These are phyloP conservation scores for Aquilaria yunnanensis DNA, from an alignment of 345 rosid species.

Conservation along the genomic window DNA sequence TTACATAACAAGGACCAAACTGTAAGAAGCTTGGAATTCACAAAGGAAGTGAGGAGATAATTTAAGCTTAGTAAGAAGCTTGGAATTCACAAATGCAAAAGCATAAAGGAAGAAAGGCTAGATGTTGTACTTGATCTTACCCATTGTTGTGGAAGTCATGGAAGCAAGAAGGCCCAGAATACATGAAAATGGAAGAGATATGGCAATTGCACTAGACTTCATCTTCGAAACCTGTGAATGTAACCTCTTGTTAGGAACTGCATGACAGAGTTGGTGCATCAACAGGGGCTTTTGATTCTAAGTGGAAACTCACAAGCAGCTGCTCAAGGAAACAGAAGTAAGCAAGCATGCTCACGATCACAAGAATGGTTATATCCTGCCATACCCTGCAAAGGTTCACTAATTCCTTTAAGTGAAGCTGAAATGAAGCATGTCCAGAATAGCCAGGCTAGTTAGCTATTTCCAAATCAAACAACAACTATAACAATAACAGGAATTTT, in stretches of 20 bases:
- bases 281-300: neutral
- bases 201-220: constrained; percentile 83
- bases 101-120: neutral
- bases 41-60: too few species aligned
- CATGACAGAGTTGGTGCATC: neutral
- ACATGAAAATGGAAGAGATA: constrained; percentile 94
- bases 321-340: constrained; percentile 97
- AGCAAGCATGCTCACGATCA: constrained; percentile 95
- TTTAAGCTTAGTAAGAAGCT: constrained; percentile 8
- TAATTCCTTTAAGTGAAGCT: neutral
- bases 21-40: too few species aligned
- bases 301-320: constrained; percentile 59
- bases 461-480: too few species aligned
- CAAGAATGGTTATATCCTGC: constrained; percentile 94
- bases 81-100: neutral
- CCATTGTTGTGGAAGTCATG: constrained; percentile 91
- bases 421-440: too few species aligned
- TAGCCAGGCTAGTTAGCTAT: too few species aligned
- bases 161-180: constrained; percentile 90
- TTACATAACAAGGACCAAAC: too few species aligned
- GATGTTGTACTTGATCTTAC: constrained; percentile 28
- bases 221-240: constrained; percentile 51
- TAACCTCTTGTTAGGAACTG: constrained; percentile 4
- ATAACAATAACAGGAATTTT: neutral
- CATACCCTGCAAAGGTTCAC: constrained; percentile 52